Base-by-base conservation (phyloP, 1,284 basidiomycete genomes). In the Exobasidium rhododendri region DNA sequence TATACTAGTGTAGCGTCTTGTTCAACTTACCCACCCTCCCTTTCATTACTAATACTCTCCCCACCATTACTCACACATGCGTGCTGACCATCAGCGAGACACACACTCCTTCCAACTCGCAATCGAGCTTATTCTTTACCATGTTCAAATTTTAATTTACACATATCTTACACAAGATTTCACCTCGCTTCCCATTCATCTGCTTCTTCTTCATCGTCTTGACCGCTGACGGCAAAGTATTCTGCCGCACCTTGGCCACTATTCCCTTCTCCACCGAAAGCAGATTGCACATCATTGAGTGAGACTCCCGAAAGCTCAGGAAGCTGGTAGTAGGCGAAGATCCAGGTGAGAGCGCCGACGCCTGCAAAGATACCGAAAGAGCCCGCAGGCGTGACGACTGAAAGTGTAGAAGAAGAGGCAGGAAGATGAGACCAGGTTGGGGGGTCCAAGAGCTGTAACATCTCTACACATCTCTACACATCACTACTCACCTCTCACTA, bases 241-340 rank as follows among this genome's bases (percentile, higher is more conserved):
- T 10, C 35, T 10, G 35, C 35, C 7, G 2, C 24, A 26, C 47
- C 47, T 50, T 13, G 24, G 10, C 17, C 13, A 26, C 29, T 29
- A 4, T 14, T 31, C 20, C 10, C 7, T 26, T 29, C 14, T 24
- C 52, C 29, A 29, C 29, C 52, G 13, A 55, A 14, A 17, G 52
- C 52, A 22, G 52, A 20, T 14, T 44, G 40, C 13, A 69, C 67
- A 59, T 71, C 67, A 55, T 60, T 67, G 35, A 71, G 40, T 29
- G 63, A 65, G 26, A 71, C 58, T 4, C 67, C 67, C 3, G 45
- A 26, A 55, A 65, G 64, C 52, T 75, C 73, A 14, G 73, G 73
- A 45, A 75, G 52, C 31, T 59, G 49, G 56, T 29, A 57, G 45
- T 64, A 74, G 24, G 73, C 70, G 24, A 75, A 75, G 17, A 57